Base-by-base conservation (phyloP, 1,284 basidiomycete species). In the Cryptococcus jaspeensis region DNA sequence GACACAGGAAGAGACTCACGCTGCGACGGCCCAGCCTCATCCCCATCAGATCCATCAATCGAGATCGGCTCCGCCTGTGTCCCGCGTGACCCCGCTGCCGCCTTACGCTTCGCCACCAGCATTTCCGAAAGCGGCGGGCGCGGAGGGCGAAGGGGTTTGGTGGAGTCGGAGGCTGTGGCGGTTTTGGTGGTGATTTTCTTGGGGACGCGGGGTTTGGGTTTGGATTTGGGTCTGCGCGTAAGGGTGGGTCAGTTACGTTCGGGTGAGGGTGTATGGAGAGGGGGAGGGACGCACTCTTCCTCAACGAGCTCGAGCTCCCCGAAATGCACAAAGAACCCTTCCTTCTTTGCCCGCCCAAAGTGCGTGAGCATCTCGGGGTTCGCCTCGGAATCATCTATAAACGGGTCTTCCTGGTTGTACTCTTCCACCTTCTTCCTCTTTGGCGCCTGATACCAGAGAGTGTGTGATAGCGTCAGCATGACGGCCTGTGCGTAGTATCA, bases 301-400 rank as follows among this genome's bases (percentile, higher is more conserved):
- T 70, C 71, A 56, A 74, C 78, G n/a, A 94, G 75, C 5, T 90
- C 90, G 7, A 95, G 87, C 61, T 89, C 85, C 0, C 92, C 92
- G 25, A 84, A 84, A 13, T 88, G 89, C 20, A 97, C 92, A 69
- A 94, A 96, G 80, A 94, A 97, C 0, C 94, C 94, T 66, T 91
- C 87, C 67, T 94, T 89, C 76, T 90, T 92, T 2, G 93, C 94
- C 76, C 92, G 87, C n/a, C 89, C 90, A 69, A 92, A 90, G 77
- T 86, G 90, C 2, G 89, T 92, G 1, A 92, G 87, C 70, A 94
- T 87, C 78, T 97, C 93, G 42, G 94, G 81, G 20, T 85, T 86
- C 53, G 96, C 83, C 73, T 99, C 94, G 0, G 92, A 92, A 78
- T 99, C 95, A 80, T 99, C 95, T 70, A 99, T 97, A 79, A 98